phyloP scores from a whole-genome alignment of 2,329 filamentous ascomycete species.

The Aspergillus uvarum region DNA sequence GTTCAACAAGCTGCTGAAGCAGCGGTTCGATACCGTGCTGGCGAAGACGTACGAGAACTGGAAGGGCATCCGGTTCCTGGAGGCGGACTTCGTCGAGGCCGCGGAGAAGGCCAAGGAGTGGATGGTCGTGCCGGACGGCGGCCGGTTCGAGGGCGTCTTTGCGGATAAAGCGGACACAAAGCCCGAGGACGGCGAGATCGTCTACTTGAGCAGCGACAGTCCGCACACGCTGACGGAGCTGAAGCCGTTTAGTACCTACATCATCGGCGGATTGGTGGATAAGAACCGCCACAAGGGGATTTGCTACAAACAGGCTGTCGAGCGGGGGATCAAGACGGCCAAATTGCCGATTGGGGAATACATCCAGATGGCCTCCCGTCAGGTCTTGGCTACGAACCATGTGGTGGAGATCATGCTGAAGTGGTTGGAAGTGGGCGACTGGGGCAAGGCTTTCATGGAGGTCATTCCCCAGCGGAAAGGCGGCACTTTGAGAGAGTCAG shows the following conservation, averaged over 20 bases:
- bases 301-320: slow-evolving; percentile 78
- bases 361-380: slow-evolving; percentile 82
- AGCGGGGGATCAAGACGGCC: slow-evolving; percentile 77
- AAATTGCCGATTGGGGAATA: slow-evolving; percentile 94
- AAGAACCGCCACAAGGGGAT: slow-evolving; percentile 95
- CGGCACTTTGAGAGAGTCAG: slow-evolving; percentile 58
- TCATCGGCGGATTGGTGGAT: slow-evolving; percentile 92
- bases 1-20: slow-evolving; percentile 71
- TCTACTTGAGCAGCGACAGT: slow-evolving; percentile 94
- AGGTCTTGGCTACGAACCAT: slow-evolving; percentile 90
- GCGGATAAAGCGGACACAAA: slow-evolving; percentile 40
- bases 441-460: slow-evolving; percentile 82
- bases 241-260: slow-evolving; percentile 84
- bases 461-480: slow-evolving; percentile 92
- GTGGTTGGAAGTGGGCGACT: slow-evolving; percentile 88
- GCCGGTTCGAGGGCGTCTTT: slow-evolving; percentile 61
- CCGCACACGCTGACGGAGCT: slow-evolving; percentile 77
- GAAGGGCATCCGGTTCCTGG: slow-evolving; percentile 73
- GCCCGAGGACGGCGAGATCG: slow-evolving; percentile 57
- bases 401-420: slow-evolving; percentile 94
- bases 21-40: slow-evolving; percentile 77
- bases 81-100: slow-evolving; percentile 71
- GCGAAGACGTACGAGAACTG: slow-evolving; percentile 71
- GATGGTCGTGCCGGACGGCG: slow-evolving; percentile 62
- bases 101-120: slow-evolving; percentile 63